Evolutionary conservation across 2,329 filamentous ascomycete genomes (phyloP), one percentile per base, ranked within the genome.

Genomic region (Epichloe sibirici): DNA sequence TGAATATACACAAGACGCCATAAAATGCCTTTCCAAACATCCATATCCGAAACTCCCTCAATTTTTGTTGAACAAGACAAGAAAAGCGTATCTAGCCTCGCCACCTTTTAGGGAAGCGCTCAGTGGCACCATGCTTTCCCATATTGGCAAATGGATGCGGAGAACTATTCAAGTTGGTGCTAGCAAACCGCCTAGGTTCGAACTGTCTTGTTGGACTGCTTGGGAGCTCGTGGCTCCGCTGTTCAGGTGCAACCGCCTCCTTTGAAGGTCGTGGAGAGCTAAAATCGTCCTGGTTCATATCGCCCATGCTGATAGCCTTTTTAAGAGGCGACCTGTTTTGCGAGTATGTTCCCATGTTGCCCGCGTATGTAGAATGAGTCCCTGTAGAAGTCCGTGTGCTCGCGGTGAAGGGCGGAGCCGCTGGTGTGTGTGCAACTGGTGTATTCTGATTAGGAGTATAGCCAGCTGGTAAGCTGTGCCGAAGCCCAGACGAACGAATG

Each of bases 301-400:
- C 67, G 68, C 80, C 68, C 71, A 88, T 60, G 74, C 81, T 81
- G 13, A 73, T 73, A 2, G 86, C 77, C 65, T 95, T 95, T 61
- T 89, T 85, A 12, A 97, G 68, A 0, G 91, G 91, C 11, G 88
- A 95, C 42, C 84, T 86, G 5, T 83, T 82, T 65, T 95, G 88
- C 5, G 78, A 85, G 66, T 83, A 90, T 1, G 94, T 77, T 13
- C 90, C 90, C 48, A 95, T 72, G 63, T 78, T 91, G 2, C 90
- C 89, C 15, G 89, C 89, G 63, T 71, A 72, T 54, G 61, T 65
- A 4, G 60, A 51, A 7, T 56, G 64, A 1, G 63, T 53, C 48
- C 57, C 59, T 5, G 61, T 61, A 13, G 64, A 54, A 25, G 57
- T 58, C 15, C 58, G 40, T 28, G 53, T 34, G 25, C 49, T 56